phyloP scores from a whole-genome alignment of 1,284 basidiomycete species.

The Boletus semigastroideus region DNA sequence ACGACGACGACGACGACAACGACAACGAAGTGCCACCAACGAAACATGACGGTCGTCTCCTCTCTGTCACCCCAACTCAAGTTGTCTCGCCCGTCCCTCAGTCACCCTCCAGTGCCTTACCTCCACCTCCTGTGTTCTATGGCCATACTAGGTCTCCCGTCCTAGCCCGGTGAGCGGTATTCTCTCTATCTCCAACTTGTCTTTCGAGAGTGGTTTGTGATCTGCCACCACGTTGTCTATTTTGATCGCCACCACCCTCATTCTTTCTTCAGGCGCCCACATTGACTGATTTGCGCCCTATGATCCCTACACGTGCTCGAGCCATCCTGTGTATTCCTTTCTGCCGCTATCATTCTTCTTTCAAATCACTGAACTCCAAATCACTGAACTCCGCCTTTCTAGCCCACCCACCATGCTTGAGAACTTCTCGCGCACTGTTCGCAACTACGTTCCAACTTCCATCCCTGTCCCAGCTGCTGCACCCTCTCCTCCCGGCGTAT shows the following conservation, averaged over 20 bases:
- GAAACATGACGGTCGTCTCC: conserved; percentile 31
- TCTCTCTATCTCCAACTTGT: background rate
- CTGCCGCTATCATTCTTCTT: background rate
- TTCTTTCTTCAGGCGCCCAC: conserved; percentile 9
- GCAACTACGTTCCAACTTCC: conserved; percentile 52
- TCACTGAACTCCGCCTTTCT: conserved; percentile 22
- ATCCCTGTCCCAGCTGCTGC: conserved; percentile 47
- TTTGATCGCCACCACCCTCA: conserved; percentile 7
- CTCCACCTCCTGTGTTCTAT: conserved; percentile 11
- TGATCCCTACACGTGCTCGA: conserved; percentile 23
- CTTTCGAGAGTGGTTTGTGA: conserved; percentile 5
- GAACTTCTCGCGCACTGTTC: conserved; percentile 49
- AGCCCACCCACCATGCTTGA: conserved; percentile 51
- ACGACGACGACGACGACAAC: conserved; percentile 22
- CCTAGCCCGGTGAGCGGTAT: conserved; percentile 29
- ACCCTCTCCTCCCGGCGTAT: conserved; percentile 50
- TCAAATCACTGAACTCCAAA: background rate
- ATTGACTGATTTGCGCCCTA: conserved; percentile 8
- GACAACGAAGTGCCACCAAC: conserved; percentile 19
- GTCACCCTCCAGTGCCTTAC: conserved; percentile 11
- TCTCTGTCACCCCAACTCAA: conserved; percentile 14
- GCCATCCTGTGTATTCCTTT: background rate
- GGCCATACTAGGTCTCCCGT: conserved; percentile 35
- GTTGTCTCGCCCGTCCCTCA: conserved; percentile 15
- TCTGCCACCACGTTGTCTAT: background rate